Base-by-base conservation (phyloP, 805 yeast species). In the Isabelozyma rhagii region DNA sequence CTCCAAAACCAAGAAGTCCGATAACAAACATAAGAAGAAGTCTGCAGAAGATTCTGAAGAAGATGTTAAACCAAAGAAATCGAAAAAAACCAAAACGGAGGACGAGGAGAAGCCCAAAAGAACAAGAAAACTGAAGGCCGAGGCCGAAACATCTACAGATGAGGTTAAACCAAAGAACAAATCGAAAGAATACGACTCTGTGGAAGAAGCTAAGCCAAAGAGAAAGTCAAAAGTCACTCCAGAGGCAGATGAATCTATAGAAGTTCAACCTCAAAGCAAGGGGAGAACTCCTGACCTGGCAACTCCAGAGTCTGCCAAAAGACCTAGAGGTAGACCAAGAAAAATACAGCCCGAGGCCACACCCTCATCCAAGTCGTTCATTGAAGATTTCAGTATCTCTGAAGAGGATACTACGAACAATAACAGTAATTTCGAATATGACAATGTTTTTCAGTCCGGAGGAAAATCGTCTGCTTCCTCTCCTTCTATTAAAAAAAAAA, bases 371-470 rank as follows among this genome's bases (percentile, higher is more conserved):
- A 29, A 41, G 11, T 31, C 36, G n/a, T 31, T 31, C n/a, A n/a
- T 39, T 9, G 14, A n/a, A 4, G 25, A 39, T 4, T 11, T 17
- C 39, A n/a, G 28, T 41, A 28, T 29, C 27, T n/a, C 17, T 18
- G 36, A 49, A 46, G 40, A 45, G 34, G 41, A 36, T 27, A 28
- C 43, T 41, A 18, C 40, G 27, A 41, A 44, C 41, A 49, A 47
- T 28, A 38, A 44, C 25, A 45, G 49, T 44, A 48, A 59, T 18
- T 68, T 72, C 51, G 58, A 69, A 0, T 55, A 57, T 25, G 72
- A 68, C 8, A 70, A 71, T 51, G 64, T 69, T 4, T 72, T 71
- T 54, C 77, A 72, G 51, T 65, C 71, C 1, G 63, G 69, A 42
- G 36, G 44, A 39, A 45, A 41, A 15, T 38, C 53, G 4, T 25